These are phyloP conservation scores for Saccharomycopsis javanensis DNA, from an alignment of 805 yeast genomes.

Conservation along the genomic window DNA sequence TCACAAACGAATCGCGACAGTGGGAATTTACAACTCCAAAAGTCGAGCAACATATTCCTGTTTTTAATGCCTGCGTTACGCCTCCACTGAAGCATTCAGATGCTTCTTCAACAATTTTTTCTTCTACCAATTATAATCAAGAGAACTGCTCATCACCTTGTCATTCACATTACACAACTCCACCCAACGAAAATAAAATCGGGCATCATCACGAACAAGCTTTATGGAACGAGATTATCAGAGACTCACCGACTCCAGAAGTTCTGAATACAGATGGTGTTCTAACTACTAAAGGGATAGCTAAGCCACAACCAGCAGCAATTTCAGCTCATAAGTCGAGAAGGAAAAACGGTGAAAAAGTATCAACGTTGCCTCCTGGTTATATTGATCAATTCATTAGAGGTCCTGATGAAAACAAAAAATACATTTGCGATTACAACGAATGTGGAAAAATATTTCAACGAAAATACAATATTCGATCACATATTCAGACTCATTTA, in stretches of 20 bases:
- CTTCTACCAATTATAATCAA: background rate
- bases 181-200: conserved; percentile 10
- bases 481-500: conserved; percentile 94
- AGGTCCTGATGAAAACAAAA: conserved; percentile 67
- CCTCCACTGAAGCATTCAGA: conserved; percentile 15
- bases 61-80: conserved; percentile 6
- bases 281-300: background rate
- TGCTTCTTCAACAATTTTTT: background rate
- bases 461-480: conserved; percentile 82
- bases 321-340: conserved; percentile 7
- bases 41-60: background rate
- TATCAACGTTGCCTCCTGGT: conserved; percentile 77
- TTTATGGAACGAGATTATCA: conserved; percentile 24
- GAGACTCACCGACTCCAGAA: background rate
- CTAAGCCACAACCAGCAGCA: background rate
- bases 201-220: conserved; percentile 13
- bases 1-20: background rate
- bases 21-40: conserved; percentile 2
- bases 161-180: conserved; percentile 3
- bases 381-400: conserved; percentile 73
- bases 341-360: conserved; percentile 25
- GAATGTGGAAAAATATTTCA: conserved; percentile 78
- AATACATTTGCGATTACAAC: conserved; percentile 65
- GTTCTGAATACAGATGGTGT: background rate
- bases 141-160: background rate